Base-by-base conservation (phyloP, 352 stramenopile genomes). In the Phytophthora pisi region DNA sequence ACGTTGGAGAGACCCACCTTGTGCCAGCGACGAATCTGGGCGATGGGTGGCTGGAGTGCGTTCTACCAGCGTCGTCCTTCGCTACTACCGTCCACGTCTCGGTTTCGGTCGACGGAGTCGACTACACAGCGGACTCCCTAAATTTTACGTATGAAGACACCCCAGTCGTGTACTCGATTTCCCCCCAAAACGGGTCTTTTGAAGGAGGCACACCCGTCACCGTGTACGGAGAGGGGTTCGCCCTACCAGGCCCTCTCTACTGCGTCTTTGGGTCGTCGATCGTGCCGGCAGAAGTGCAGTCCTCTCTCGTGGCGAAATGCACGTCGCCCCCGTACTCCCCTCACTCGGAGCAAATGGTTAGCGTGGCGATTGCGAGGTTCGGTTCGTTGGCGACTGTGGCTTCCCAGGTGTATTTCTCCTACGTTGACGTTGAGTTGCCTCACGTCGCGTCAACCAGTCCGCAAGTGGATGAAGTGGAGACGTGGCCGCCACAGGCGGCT, bases 101-200 rank as follows among this genome's bases (percentile, higher is more conserved):
- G 0, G 8, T 82, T 24, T 65, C 79, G 2, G 51, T 61, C 2
- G 79, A 86, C 51, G 64, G 68, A 0, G 43, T 81, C 0, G 57
- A 75, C n/a, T 80, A 79, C 15, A 36, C 65, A n/a, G 61, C 55
- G 0, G 49, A 73, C 3, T 47, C 64, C 0, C 51, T 84, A 11
- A 5, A 8, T 0, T 88, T 85, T 57, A 42, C 30, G 9, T 88
- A 85, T 23, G 66, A 86, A 38, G 77, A 86, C 38, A 43, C 52
- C 4, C 57, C 77, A 18, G 64, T 86, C 1, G 54, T 90, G 6
- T 72, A 84, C 28, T 71, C 59, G 0, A 72, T 91, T 18, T 75
- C 67, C 18, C 82, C 86, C 13, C 40, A 53, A 0, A 75, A 58
- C n/a, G 84, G 86, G 2, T 75, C 82, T 13, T 64, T 76, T 30